phyloP scores from a whole-genome alignment of 495 filamentous ascomycete species.

The Annulohypoxylon nitens region DNA sequence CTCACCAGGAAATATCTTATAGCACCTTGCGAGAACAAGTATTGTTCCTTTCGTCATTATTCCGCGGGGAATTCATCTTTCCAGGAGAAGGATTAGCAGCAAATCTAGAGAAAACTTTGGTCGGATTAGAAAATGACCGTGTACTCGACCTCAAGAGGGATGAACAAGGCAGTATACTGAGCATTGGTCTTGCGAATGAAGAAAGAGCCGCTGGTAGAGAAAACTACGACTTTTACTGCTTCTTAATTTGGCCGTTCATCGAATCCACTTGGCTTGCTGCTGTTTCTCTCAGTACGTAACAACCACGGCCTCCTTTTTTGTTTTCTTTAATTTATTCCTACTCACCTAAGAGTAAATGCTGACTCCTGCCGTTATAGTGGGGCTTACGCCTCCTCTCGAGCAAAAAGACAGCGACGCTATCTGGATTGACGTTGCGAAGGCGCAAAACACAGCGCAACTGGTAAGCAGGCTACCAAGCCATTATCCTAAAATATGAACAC shows the following conservation, averaged over 20 bases:
- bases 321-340: too few relatives aligned
- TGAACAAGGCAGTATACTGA: conserved; percentile 66
- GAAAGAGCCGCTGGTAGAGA: conserved; percentile 85
- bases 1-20: conserved; percentile 83
- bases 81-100: conserved; percentile 81
- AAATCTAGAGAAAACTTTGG: conserved; percentile 84
- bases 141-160: conserved; percentile 79
- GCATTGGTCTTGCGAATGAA: conserved; percentile 77
- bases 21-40: conserved; percentile 79
- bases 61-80: conserved; percentile 97
- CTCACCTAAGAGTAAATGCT: too few relatives aligned
- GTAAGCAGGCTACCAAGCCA: conserved; percentile 59
- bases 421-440: conserved; percentile 83
- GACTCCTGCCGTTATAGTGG: conserved; percentile 55
- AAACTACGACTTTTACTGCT: conserved; percentile 98
- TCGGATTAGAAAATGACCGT: conserved; percentile 80
- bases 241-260: conserved; percentile 97
- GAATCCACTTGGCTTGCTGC: conserved; percentile 92
- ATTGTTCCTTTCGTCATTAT: conserved; percentile 88
- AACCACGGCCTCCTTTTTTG: too few relatives aligned
- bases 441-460: conserved; percentile 85
- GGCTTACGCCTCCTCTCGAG: conserved; percentile 78
- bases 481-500: conserved; percentile 12
- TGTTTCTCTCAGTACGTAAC: conserved; percentile 70
- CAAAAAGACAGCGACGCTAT: conserved; percentile 65